phyloP scores from a whole-genome alignment of 1,139 yeast species.

The Debaryomycetaceae sp. region DNA sequence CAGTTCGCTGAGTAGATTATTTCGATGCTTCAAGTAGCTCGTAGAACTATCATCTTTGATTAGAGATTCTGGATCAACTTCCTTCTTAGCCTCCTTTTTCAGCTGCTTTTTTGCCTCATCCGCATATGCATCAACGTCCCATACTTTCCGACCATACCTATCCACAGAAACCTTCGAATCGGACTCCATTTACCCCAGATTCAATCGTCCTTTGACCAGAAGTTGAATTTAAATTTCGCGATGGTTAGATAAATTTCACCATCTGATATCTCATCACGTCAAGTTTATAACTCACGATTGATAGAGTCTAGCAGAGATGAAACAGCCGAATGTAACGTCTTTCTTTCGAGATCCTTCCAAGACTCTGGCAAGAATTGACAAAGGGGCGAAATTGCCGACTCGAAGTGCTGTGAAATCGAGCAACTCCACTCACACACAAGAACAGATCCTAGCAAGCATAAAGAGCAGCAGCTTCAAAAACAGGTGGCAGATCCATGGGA shows the following conservation, averaged over 20 bases:
- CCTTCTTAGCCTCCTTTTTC: constrained; percentile 7
- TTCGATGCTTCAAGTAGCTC: constrained; percentile 28
- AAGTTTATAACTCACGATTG: too few species aligned
- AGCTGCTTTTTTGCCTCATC: constrained; percentile 36
- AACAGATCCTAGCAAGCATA: neutral
- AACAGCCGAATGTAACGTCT: neutral
- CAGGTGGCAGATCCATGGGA: constrained; percentile 29
- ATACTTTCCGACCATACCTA: constrained; percentile 62
- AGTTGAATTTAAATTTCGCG: neutral
- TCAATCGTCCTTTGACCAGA: neutral
- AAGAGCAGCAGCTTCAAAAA: neutral
- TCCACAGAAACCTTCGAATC: constrained; percentile 23
- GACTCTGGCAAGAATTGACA: neutral
- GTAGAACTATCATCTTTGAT: constrained; percentile 16
- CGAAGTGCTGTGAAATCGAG: neutral
- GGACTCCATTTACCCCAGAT: neutral
- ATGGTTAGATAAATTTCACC: neutral
- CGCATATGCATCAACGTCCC: constrained; percentile 68
- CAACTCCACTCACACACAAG: neutral
- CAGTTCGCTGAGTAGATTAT: constrained; percentile 27
- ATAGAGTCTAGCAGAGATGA: neutral
- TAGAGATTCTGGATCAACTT: constrained; percentile 3
- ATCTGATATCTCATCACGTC: too few species aligned
- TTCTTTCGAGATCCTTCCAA: neutral
- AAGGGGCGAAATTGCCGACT: neutral